Percentiles rank a stretch among this genome's conserved stretches.
Evolutionary conservation across 2,329 filamentous ascomycete genomes (phyloP).

Genomic region (Paecilomyces formosus): DNA sequence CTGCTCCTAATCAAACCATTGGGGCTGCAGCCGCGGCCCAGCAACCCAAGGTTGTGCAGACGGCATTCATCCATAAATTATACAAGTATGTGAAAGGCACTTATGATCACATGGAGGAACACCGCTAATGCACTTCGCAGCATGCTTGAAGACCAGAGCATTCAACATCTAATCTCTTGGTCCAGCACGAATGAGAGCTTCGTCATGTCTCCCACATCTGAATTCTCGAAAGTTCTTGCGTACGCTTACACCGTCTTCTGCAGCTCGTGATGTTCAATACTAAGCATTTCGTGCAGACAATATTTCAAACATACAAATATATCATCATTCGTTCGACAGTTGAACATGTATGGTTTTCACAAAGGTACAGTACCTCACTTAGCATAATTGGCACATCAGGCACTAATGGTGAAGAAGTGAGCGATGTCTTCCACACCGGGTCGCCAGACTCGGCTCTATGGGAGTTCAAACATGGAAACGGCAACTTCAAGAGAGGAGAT

Average conservation of each 20-base stretch:
- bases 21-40: constrained; percentile 55
- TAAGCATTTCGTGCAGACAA: constrained; percentile 53
- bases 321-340: constrained; percentile 91
- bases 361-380: constrained; percentile 59
- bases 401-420: constrained; percentile 53
- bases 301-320: constrained; percentile 99
- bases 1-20: constrained; percentile 23
- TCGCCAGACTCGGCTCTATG: constrained; percentile 89
- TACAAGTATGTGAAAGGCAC: constrained; percentile 66
- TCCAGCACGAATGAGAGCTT: constrained; percentile 91
- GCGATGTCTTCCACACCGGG: constrained; percentile 94
- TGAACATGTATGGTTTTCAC: constrained; percentile 99
- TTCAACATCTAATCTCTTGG: constrained; percentile 96
- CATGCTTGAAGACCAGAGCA: constrained; percentile 91
- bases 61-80: constrained; percentile 96
- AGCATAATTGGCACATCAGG: neutral
- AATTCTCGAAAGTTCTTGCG: constrained; percentile 97
- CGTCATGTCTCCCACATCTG: constrained; percentile 94
- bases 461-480: constrained; percentile 98
- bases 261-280: constrained; percentile 2
- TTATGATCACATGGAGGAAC: neutral
- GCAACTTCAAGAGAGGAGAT: constrained; percentile 93
- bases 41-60: constrained; percentile 96
- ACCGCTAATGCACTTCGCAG: constrained; percentile 41
- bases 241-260: constrained; percentile 47